phyloP scores from a whole-genome alignment of 208 protist genomes.

The Acanthamoeba rhysodes region DNA sequence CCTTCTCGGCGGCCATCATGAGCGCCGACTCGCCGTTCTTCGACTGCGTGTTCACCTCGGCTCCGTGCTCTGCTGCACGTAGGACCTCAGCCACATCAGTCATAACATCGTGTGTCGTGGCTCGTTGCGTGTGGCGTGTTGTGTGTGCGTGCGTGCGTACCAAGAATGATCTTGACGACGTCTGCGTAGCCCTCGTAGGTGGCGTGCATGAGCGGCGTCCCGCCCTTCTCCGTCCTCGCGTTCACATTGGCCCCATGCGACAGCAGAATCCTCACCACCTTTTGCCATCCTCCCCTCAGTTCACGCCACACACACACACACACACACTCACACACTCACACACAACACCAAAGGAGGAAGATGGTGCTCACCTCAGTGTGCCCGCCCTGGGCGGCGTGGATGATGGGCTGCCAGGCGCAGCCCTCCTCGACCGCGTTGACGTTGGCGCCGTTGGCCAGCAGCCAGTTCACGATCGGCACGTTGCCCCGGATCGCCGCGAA shows the following conservation, averaged over 20 bases:
- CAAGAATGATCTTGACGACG: neutral
- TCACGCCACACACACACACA: too few species aligned
- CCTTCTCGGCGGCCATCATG: slow-evolving; percentile 48
- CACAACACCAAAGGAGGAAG: neutral
- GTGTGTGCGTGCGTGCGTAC: neutral
- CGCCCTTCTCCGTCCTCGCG: slow-evolving; percentile 13
- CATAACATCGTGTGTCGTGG: neutral
- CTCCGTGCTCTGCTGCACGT: neutral
- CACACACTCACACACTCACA: too few species aligned
- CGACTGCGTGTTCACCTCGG: slow-evolving; percentile 2
- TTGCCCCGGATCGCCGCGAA: slow-evolving; percentile 35
- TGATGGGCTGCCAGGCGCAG: slow-evolving; percentile 52
- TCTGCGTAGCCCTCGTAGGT: slow-evolving; percentile 35
- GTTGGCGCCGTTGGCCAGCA: slow-evolving; percentile 3
- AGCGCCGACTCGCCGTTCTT: slow-evolving; percentile 34
- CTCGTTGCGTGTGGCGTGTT: too few species aligned
- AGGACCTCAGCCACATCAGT: neutral
- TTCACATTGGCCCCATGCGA: slow-evolving; percentile 14
- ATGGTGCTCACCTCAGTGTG: neutral
- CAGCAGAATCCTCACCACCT: slow-evolving; percentile 27
- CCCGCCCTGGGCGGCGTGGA: slow-evolving; percentile 28
- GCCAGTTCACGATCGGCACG: slow-evolving; percentile 33
- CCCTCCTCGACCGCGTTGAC: slow-evolving; percentile 36
- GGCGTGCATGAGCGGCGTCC: slow-evolving; percentile 38
- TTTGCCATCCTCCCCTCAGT: neutral